phyloP scores from a whole-genome alignment of 371 early-diverging fungal genomes.

The Mortierella sp. region DNA sequence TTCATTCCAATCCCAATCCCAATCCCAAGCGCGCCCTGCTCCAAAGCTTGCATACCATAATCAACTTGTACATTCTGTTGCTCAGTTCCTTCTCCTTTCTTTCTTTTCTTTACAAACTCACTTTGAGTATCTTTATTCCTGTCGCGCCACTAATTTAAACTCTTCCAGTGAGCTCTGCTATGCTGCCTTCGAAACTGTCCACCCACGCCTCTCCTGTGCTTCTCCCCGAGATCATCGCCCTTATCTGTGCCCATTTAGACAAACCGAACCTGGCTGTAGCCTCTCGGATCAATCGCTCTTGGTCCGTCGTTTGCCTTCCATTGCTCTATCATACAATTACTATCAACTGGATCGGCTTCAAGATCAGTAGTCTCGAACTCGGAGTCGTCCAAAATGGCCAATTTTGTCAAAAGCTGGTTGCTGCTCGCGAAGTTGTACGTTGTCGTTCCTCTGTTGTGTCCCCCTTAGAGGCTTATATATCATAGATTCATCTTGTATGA shows the following conservation, averaged over 20 bases:
- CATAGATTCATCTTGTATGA: not conserved
- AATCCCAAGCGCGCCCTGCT: too few relatives aligned
- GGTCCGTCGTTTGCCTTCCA: slow-evolving; percentile 18
- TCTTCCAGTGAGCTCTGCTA: too few relatives aligned
- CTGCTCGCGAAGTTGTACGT: slow-evolving; percentile 33
- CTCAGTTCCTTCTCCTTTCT: too few relatives aligned
- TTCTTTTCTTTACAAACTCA: too few relatives aligned
- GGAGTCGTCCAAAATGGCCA: slow-evolving; percentile 22
- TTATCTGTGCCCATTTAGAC: slow-evolving; percentile 17
- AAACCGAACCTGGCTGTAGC: slow-evolving; percentile 14
- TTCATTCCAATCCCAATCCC: too few relatives aligned
- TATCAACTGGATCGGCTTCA: slow-evolving; percentile 14
- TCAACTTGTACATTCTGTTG: too few relatives aligned
- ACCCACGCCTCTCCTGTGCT: slow-evolving; percentile 14
- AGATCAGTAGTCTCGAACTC: slow-evolving; percentile 30
- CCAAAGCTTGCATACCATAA: too few relatives aligned
- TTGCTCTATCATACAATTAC: slow-evolving; percentile 24
- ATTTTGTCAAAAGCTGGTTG: slow-evolving; percentile 9
- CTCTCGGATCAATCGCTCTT: slow-evolving; percentile 13
- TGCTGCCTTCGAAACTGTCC: too few relatives aligned
- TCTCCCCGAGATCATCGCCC: slow-evolving; percentile 26
- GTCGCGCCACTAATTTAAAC: too few relatives aligned
- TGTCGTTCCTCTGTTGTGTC: not conserved
- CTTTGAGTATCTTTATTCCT: too few relatives aligned
- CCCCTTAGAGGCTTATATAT: not conserved